Conservation (phyloP, 768 basidiomycete genomes). For the Royoungia palumana region DNA sequence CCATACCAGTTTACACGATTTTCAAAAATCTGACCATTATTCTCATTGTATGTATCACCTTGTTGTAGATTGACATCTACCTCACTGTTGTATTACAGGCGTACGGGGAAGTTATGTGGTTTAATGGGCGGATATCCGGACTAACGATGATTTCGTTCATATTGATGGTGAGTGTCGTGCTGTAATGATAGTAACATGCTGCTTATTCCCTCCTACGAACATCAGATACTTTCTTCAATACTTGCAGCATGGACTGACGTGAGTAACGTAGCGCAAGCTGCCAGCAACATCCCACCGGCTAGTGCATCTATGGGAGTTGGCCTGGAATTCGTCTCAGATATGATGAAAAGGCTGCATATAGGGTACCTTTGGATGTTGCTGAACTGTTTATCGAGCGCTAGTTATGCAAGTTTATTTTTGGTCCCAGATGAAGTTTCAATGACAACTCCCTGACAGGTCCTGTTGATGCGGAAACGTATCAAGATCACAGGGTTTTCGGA, state of each 20-base stretch:
- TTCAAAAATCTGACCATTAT: slow-evolving; percentile 99
- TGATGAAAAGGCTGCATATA: slow-evolving; percentile 56
- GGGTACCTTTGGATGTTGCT: slow-evolving; percentile 97
- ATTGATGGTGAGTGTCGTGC: slow-evolving; percentile 67
- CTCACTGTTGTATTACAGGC: slow-evolving; percentile 49
- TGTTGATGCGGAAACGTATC: slow-evolving; percentile 95
- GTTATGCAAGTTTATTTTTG: slow-evolving; percentile 60
- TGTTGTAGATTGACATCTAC: background rate
- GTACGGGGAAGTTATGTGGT: slow-evolving; percentile 97
- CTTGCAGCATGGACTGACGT: slow-evolving; percentile 97
- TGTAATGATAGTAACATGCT: background rate
- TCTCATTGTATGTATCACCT: slow-evolving; percentile 66
- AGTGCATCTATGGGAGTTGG: slow-evolving; percentile 28
- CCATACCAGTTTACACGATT: slow-evolving; percentile 97
- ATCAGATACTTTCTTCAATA: slow-evolving; percentile 84
- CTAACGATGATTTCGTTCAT: slow-evolving; percentile 87
- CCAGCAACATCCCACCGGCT: slow-evolving; percentile 21
- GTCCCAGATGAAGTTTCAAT: slow-evolving; percentile 2
- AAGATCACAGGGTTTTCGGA: slow-evolving; percentile 94
- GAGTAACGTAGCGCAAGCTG: slow-evolving; percentile 37
- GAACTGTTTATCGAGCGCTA: slow-evolving; percentile 88
- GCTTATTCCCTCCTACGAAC: background rate
- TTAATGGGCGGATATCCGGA: slow-evolving; percentile 82
- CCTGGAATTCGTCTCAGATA: slow-evolving; percentile 39
- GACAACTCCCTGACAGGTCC: slow-evolving; percentile 52